phyloP scores from a whole-genome alignment of 2,329 filamentous ascomycete genomes.

The Achaetomium macrosporum region DNA sequence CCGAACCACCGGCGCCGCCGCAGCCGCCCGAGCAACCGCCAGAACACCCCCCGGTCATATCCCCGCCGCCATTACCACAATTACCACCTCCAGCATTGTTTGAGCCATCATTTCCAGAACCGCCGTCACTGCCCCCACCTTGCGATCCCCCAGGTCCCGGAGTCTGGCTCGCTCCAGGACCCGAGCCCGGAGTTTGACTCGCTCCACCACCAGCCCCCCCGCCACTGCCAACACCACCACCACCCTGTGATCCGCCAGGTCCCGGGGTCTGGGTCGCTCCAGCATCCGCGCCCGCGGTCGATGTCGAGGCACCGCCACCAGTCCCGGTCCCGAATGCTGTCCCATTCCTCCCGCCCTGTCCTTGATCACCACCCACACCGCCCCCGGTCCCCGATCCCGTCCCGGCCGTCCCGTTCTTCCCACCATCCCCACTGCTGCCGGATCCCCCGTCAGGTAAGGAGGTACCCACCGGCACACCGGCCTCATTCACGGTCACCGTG shows the following conservation, averaged over 20 bases:
- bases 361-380: not conserved
- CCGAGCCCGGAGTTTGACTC: too few relatives aligned
- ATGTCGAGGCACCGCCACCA: not conserved
- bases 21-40: not conserved
- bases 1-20: not conserved
- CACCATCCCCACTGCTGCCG: too few relatives aligned
- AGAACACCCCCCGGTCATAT: not conserved
- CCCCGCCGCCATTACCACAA: not conserved
- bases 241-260: not conserved
- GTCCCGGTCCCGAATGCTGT: not conserved
- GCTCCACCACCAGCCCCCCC: not conserved
- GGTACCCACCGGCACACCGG: constrained; percentile 1
- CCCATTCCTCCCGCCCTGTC: too few relatives aligned
- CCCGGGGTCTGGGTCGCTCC: not conserved
- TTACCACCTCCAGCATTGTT: not conserved
- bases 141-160: not conserved
- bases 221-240: constrained; percentile 1
- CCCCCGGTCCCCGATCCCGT: not conserved
- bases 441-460: not conserved
- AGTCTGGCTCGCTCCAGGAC: too few relatives aligned
- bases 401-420: not conserved
- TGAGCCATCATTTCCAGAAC: not conserved
- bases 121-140: not conserved
- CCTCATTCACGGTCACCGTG: constrained; percentile 14
- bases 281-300: not conserved